phyloP scores from a whole-genome alignment of 2,329 filamentous ascomycete genomes.

The Myriangium duriaei region DNA sequence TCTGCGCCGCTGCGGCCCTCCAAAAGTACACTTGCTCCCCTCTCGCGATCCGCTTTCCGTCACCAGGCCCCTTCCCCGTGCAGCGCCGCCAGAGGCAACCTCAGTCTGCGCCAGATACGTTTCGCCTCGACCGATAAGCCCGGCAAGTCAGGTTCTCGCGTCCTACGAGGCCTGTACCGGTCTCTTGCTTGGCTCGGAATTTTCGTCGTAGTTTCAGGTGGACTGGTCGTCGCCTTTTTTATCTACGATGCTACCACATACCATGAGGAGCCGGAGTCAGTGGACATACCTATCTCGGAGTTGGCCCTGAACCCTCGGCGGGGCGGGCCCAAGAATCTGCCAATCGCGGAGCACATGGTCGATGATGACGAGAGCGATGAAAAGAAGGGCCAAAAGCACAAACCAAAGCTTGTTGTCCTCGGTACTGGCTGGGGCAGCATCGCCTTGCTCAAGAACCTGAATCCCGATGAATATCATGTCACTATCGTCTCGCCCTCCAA shows the following conservation, averaged over 20 bases:
- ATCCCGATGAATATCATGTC: conserved; percentile 86
- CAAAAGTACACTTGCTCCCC: background rate
- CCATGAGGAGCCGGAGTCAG: conserved; percentile 51
- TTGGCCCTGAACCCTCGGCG: conserved; percentile 66
- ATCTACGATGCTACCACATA: conserved; percentile 90
- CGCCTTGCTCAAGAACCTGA: conserved; percentile 76
- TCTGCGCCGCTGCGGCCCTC: no score
- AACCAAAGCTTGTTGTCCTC: conserved; percentile 83
- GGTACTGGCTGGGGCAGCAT: conserved; percentile 94
- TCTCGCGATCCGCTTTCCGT: no score
- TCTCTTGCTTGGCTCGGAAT: conserved; percentile 61
- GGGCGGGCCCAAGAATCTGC: conserved; percentile 89
- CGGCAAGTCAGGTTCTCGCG: conserved; percentile 14
- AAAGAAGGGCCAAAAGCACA: conserved; percentile 62
- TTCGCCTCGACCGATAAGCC: conserved; percentile 2
- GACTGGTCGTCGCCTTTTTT: conserved; percentile 72
- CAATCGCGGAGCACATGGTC: conserved; percentile 75
- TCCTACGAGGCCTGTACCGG: conserved; percentile 49
- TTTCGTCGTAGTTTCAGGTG: conserved; percentile 57
- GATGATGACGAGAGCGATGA: conserved; percentile 73
- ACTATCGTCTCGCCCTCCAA: conserved; percentile 91
- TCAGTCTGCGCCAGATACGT: conserved; percentile 1
- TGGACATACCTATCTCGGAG: conserved; percentile 73
- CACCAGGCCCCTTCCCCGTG: no score
- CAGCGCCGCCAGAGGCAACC: background rate